These are phyloP conservation scores for Globisporangium acanthophoron DNA, from an alignment of 352 stramenopile species.

Conservation along the genomic window DNA sequence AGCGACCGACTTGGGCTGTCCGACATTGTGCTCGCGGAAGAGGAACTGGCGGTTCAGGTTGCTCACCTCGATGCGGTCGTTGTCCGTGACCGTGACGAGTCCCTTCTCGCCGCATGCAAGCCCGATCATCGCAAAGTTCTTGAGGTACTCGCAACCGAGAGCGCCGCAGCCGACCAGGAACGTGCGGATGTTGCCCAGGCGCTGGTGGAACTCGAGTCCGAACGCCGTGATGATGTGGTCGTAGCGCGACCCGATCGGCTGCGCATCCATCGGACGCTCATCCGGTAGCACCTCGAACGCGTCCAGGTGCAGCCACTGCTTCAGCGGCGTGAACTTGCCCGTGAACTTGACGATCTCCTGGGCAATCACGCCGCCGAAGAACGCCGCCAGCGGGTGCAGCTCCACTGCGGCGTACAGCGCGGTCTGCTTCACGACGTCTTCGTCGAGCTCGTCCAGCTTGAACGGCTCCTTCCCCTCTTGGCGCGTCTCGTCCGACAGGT, in stretches of 20 bases:
- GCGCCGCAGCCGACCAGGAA: conserved; percentile 82
- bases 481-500: conserved; percentile 56
- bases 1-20: conserved; percentile 78
- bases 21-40: conserved; percentile 84
- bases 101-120: conserved; percentile 72
- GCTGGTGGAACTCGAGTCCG: conserved; percentile 63
- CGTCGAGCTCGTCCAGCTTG: conserved; percentile 65
- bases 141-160: conserved; percentile 81
- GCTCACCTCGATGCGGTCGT: conserved; percentile 86
- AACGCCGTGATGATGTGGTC: conserved; percentile 76
- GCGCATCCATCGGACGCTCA: conserved; percentile 41
- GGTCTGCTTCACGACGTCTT: conserved; percentile 52
- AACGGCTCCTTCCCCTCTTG: conserved; percentile 43
- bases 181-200: conserved; percentile 61
- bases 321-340: conserved; percentile 80
- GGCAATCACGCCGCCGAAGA: conserved; percentile 75
- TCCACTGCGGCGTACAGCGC: conserved; percentile 58
- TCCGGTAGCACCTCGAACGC: conserved; percentile 75
- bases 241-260: conserved; percentile 64
- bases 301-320: conserved; percentile 84
- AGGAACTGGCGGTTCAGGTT: conserved; percentile 87
- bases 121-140: conserved; percentile 86
- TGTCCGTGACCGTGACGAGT: conserved; percentile 79
- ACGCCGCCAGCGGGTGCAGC: conserved; percentile 76
- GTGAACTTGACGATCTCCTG: conserved; percentile 89